phyloP scores from a whole-genome alignment of 768 basidiomycete species.

The Macrolepiota dolichaula region DNA sequence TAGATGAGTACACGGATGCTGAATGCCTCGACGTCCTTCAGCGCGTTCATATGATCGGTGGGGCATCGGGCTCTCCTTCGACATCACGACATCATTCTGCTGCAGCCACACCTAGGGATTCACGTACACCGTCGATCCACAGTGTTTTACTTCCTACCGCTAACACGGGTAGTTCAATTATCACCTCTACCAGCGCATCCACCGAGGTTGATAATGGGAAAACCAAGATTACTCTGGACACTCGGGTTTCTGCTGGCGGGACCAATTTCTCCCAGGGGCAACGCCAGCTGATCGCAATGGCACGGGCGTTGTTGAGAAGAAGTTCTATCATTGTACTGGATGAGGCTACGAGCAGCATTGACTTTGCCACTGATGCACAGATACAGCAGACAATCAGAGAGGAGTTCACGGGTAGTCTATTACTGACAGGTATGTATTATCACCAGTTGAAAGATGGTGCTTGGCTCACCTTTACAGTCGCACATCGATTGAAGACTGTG shows the following conservation, averaged over 20 bases:
- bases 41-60: conserved; percentile 74
- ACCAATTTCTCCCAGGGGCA: conserved; percentile 94
- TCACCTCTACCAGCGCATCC: conserved; percentile 37
- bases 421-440: conserved; percentile 59
- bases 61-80: conserved; percentile 40
- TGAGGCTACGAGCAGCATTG: conserved; percentile 84
- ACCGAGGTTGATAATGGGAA: conserved; percentile 55
- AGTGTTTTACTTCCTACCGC: conserved; percentile 12
- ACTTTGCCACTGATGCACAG: conserved; percentile 85
- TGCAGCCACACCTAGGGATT: conserved; percentile 43
- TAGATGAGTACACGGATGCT: conserved; percentile 72
- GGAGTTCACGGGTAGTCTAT: conserved; percentile 73
- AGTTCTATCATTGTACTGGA: conserved; percentile 77
- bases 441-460: neutral
- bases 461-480: conserved; percentile 37
- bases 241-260: conserved; percentile 81
- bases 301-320: conserved; percentile 69
- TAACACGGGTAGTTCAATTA: conserved; percentile 24
- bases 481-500: conserved; percentile 72
- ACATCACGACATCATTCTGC: conserved; percentile 48
- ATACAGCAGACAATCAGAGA: conserved; percentile 87
- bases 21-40: conserved; percentile 79
- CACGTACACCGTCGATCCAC: conserved; percentile 39
- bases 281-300: conserved; percentile 84
- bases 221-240: conserved; percentile 62